phyloP scores from a whole-genome alignment of 2,329 filamentous ascomycete species.

The Biscogniauxia sp. region DNA sequence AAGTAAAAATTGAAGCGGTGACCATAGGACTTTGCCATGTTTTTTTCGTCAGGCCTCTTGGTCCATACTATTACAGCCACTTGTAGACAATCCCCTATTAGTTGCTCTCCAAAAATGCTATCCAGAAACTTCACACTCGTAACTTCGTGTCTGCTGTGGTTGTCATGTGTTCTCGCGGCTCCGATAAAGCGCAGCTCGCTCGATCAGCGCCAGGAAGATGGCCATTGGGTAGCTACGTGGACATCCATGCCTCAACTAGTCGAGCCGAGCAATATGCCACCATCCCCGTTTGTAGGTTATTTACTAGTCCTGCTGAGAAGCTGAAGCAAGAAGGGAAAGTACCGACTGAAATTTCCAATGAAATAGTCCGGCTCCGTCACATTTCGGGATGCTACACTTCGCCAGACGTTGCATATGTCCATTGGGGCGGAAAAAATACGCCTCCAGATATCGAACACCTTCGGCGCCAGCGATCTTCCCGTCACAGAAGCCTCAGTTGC shows the following conservation, averaged over 20 bases:
- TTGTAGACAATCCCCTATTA: background rate
- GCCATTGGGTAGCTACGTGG: slow-evolving; percentile 65
- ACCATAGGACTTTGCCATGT: background rate
- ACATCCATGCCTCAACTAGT: slow-evolving; percentile 64
- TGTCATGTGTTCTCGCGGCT: slow-evolving; percentile 9
- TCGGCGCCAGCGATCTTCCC: slow-evolving; percentile 58
- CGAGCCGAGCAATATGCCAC: slow-evolving; percentile 60
- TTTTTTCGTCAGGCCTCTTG: background rate
- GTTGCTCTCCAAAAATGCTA: slow-evolving; percentile 9
- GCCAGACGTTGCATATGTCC: slow-evolving; percentile 63
- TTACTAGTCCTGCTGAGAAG: background rate
- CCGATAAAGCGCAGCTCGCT: slow-evolving; percentile 10
- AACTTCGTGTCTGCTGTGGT: slow-evolving; percentile 21
- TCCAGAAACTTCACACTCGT: slow-evolving; percentile 12
- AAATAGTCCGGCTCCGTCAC: slow-evolving; percentile 41
- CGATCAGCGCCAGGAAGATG: slow-evolving; percentile 27
- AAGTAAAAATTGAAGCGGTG: background rate
- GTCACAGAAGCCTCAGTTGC: slow-evolving; percentile 60
- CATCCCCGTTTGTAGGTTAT: slow-evolving; percentile 53
- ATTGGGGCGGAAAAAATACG: slow-evolving; percentile 56
- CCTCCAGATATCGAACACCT: slow-evolving; percentile 63
- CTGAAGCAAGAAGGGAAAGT: background rate
- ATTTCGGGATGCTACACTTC: slow-evolving; percentile 61
- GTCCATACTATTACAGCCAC: background rate
- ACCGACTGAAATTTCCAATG: background rate